Percentiles rank a stretch among this genome's conserved stretches.
phyloP scores from a whole-genome alignment of 2,329 filamentous ascomycete species.

The Elsinoe arachidis region DNA sequence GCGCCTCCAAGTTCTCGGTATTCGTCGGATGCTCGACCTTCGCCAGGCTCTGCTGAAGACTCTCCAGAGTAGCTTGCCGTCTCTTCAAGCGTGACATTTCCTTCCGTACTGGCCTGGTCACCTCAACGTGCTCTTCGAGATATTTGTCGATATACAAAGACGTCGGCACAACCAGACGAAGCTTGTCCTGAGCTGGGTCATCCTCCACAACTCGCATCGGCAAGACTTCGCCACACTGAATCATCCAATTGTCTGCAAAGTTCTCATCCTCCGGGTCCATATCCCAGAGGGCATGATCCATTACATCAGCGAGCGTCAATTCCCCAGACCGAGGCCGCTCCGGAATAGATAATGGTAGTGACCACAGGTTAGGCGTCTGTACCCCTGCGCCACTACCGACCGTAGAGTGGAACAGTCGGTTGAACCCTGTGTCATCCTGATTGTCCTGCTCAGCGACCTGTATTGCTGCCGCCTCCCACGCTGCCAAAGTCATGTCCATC shows the following conservation, averaged over 20 bases:
- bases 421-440: slow-evolving; percentile 14
- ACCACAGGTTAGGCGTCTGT: slow-evolving; percentile 17
- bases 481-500: slow-evolving; percentile 18
- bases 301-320: slow-evolving; percentile 15
- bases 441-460: slow-evolving; percentile 2
- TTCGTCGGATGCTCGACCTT: slow-evolving; percentile 23
- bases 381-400: slow-evolving; percentile 21
- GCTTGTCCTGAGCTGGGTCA: slow-evolving; percentile 23
- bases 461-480: slow-evolving; percentile 19
- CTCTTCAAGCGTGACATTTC: slow-evolving; percentile 28
- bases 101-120: slow-evolving; percentile 40
- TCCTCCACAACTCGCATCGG: slow-evolving; percentile 39
- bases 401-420: slow-evolving; percentile 22
- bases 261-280: slow-evolving; percentile 19
- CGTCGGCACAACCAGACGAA: slow-evolving; percentile 45
- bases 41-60: slow-evolving; percentile 29
- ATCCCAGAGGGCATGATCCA: slow-evolving; percentile 27
- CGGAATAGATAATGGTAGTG: slow-evolving; percentile 8
- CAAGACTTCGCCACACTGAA: slow-evolving; percentile 46
- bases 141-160: slow-evolving; percentile 54
- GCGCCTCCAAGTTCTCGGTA: slow-evolving; percentile 27
- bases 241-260: slow-evolving; percentile 28
- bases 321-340: slow-evolving; percentile 26
- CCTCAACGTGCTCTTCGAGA: slow-evolving; percentile 41
- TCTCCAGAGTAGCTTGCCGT: slow-evolving; percentile 26